phyloP scores from a whole-genome alignment of 441 rosid genomes.

The Rhodomyrtus psidioides region DNA sequence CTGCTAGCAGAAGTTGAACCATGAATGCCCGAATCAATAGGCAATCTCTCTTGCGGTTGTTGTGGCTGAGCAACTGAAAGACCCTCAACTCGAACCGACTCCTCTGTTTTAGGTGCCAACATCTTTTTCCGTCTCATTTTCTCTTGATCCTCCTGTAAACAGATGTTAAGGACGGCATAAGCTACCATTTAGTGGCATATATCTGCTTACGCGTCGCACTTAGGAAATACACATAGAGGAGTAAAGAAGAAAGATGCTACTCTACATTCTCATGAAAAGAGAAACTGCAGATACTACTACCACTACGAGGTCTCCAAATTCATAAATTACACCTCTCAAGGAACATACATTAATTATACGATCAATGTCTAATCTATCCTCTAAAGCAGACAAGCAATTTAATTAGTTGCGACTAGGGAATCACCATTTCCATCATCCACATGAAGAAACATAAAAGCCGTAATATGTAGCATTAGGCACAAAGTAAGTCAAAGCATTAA shows the following conservation, averaged over 20 bases:
- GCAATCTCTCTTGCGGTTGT: constrained; percentile 25
- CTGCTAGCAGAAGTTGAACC: constrained; percentile 33
- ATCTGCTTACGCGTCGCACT: not conserved
- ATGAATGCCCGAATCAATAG: constrained; percentile 25
- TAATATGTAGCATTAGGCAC: not conserved
- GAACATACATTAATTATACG: not conserved
- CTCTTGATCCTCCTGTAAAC: constrained; percentile 35
- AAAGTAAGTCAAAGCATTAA: not conserved
- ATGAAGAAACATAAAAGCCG: not conserved
- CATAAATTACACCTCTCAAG: not conserved
- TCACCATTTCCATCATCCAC: not conserved
- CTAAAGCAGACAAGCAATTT: not conserved
- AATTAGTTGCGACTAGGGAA: not conserved
- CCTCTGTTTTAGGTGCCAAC: constrained; percentile 32
- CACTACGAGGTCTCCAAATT: not conserved
- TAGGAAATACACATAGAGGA: not conserved
- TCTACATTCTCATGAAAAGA: not conserved
- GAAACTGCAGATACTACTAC: not conserved
- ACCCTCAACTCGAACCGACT: constrained; percentile 28
- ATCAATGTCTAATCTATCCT: not conserved
- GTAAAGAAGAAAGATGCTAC: not conserved
- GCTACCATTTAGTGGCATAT: not conserved
- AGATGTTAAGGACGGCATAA: not conserved
- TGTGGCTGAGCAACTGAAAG: constrained; percentile 27
- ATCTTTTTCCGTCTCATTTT: constrained; percentile 35